Evolutionary conservation across 257 asterid genomes (phyloP).

Genomic region (Hygrophila difformis): DNA sequence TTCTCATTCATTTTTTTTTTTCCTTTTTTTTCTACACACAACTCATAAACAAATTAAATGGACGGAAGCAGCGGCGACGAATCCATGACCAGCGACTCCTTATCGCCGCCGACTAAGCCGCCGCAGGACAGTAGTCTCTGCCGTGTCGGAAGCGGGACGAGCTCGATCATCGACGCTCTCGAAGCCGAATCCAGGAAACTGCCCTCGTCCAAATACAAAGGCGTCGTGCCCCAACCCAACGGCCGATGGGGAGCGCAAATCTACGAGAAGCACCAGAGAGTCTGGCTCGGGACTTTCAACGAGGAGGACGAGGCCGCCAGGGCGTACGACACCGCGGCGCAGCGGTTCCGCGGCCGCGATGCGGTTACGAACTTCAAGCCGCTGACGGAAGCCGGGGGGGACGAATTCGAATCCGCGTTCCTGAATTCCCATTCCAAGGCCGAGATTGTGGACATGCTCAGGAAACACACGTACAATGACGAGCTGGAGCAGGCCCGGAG

Average conservation of each 20-base stretch:
- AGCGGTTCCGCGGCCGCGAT: conserved; percentile 87
- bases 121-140: conserved; percentile 10
- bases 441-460: conserved; percentile 81
- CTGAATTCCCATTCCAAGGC: conserved; percentile 57
- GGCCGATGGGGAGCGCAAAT: conserved; percentile 99
- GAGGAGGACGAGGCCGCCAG: conserved; percentile 77
- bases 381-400: conserved; percentile 6
- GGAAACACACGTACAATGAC: conserved; percentile 76
- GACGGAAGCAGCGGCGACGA: neutral
- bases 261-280: conserved; percentile 81
- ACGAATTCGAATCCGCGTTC: conserved; percentile 43
- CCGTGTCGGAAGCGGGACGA: conserved; percentile 48
- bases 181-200: conserved; percentile 82
- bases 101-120: neutral
- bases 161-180: neutral
- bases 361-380: conserved; percentile 75
- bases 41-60: too few species aligned
- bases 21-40: too few species aligned
- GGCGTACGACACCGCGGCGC: conserved; percentile 86
- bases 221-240: conserved; percentile 95
- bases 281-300: conserved; percentile 84
- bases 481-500: conserved; percentile 64
- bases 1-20: too few species aligned
- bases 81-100: neutral
- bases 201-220: conserved; percentile 82